A percentile compares a stretch with the other conserved stretches of the same genome.
Conservation (phyloP, 192 early-diverging fungal species). For the Linnemannia elongata region DNA sequence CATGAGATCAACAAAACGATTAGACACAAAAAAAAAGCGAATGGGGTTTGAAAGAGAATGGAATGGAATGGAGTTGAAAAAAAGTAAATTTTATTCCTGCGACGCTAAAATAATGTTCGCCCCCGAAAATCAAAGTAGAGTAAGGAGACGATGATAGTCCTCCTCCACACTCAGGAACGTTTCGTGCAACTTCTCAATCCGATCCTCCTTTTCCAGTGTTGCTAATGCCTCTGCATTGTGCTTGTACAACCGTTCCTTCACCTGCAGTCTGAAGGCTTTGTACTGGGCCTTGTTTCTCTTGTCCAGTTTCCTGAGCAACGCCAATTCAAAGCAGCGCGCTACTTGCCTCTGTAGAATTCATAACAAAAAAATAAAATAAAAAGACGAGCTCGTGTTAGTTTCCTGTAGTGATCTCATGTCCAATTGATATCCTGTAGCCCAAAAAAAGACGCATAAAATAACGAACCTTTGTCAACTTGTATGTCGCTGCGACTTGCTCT, state of each 20-base stretch:
- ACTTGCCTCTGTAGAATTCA: conserved; percentile 75
- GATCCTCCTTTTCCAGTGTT: conserved; percentile 73
- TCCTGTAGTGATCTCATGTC: neutral
- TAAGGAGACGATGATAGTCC: conserved; percentile 72
- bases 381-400: conserved; percentile 3
- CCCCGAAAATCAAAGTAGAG: conserved; percentile 16
- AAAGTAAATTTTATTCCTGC: neutral
- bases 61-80: conserved; percentile 1
- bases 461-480: conserved; percentile 83
- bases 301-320: conserved; percentile 73
- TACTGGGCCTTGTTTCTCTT: conserved; percentile 61
- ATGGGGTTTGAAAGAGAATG: neutral
- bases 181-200: conserved; percentile 81
- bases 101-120: neutral
- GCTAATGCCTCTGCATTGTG: conserved; percentile 83
- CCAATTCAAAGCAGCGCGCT: conserved; percentile 87
- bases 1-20: neutral
- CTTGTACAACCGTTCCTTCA: conserved; percentile 87
- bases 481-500: conserved; percentile 65
- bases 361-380: neutral
- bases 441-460: neutral
- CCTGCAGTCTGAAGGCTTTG: conserved; percentile 78
- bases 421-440: neutral
- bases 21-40: neutral
- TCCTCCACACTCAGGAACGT: conserved; percentile 81